Conservation (phyloP, 2,329 filamentous ascomycete genomes). For the Gnomoniopsis smithogilvyi region DNA sequence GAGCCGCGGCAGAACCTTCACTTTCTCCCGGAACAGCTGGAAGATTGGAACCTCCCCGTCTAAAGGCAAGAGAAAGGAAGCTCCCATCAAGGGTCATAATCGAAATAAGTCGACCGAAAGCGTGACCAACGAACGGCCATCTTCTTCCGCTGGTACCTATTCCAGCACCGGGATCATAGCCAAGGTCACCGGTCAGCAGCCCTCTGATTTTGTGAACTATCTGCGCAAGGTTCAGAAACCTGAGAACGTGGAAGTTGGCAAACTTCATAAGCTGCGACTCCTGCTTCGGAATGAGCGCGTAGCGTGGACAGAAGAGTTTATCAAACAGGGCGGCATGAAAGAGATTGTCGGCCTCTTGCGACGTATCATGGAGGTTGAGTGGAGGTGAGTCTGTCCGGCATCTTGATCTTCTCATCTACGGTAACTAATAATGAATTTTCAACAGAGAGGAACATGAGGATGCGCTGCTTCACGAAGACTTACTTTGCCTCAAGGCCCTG, state of each 20-base stretch:
- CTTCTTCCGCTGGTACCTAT: slow-evolving; percentile 47
- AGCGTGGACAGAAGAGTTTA: slow-evolving; percentile 90
- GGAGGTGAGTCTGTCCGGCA: slow-evolving; percentile 62
- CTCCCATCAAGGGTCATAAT: slow-evolving; percentile 59
- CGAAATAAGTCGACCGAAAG: slow-evolving; percentile 73
- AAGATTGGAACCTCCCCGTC: slow-evolving; percentile 64
- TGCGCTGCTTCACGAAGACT: slow-evolving; percentile 82
- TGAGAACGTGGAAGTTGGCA: slow-evolving; percentile 85
- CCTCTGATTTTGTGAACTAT: slow-evolving; percentile 83
- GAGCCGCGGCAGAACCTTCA: slow-evolving; percentile 74
- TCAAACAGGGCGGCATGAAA: slow-evolving; percentile 84
- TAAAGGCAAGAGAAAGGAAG: slow-evolving; percentile 72
- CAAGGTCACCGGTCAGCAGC: slow-evolving; percentile 70
- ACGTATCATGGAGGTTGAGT: slow-evolving; percentile 93
- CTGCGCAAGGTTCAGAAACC: slow-evolving; percentile 78
- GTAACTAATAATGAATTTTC: slow-evolving; percentile 23
- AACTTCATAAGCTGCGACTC: slow-evolving; percentile 87
- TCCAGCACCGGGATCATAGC: slow-evolving; percentile 58
- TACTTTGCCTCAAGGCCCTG: slow-evolving; percentile 90
- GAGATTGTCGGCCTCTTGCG: slow-evolving; percentile 84
- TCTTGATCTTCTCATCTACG: background rate
- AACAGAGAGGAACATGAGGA: slow-evolving; percentile 94
- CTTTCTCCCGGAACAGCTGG: slow-evolving; percentile 59
- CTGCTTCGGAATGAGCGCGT: slow-evolving; percentile 93
- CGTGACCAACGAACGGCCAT: slow-evolving; percentile 57